A percentile compares a stretch with the other conserved stretches of the same genome.
Evolutionary conservation across 768 basidiomycete genomes (phyloP).

Genomic region (Candolleomyces eurysporus): DNA sequence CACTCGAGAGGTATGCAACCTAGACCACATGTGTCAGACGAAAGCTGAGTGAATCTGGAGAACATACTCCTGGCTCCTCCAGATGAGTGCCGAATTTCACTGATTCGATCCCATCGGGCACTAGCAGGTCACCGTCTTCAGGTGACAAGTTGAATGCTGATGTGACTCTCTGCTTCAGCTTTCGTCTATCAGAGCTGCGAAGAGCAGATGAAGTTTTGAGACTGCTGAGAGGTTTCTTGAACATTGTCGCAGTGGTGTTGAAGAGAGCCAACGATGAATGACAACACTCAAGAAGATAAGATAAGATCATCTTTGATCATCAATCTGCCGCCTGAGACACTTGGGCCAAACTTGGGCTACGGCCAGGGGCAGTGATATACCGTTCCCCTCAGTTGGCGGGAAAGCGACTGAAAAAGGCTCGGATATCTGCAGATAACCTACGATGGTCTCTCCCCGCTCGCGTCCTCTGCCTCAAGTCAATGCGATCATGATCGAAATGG

Average conservation of each 20-base stretch:
- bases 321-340: too few species aligned
- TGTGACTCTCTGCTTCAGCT: slow-evolving; percentile 60
- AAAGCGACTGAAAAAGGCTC: too few species aligned
- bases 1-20: slow-evolving; percentile 57
- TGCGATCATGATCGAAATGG: too few species aligned
- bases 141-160: slow-evolving; percentile 43
- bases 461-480: too few species aligned
- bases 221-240: slow-evolving; percentile 72
- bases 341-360: too few species aligned
- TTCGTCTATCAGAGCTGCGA: slow-evolving; percentile 70
- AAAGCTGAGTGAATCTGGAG: neutral
- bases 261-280: neutral
- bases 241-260: slow-evolving; percentile 46
- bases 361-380: too few species aligned
- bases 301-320: neutral
- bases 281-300: neutral
- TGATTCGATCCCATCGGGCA: slow-evolving; percentile 70
- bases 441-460: too few species aligned
- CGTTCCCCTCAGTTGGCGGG: too few species aligned
- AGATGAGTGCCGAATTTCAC: slow-evolving; percentile 67
- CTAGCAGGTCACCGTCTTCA: slow-evolving; percentile 66
- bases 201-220: slow-evolving; percentile 76
- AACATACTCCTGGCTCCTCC: slow-evolving; percentile 62
- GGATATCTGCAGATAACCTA: too few species aligned
- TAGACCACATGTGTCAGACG: slow-evolving; percentile 21